phyloP scores from a whole-genome alignment of 2,329 filamentous ascomycete genomes.

The Ophiostoma pallidulum region DNA sequence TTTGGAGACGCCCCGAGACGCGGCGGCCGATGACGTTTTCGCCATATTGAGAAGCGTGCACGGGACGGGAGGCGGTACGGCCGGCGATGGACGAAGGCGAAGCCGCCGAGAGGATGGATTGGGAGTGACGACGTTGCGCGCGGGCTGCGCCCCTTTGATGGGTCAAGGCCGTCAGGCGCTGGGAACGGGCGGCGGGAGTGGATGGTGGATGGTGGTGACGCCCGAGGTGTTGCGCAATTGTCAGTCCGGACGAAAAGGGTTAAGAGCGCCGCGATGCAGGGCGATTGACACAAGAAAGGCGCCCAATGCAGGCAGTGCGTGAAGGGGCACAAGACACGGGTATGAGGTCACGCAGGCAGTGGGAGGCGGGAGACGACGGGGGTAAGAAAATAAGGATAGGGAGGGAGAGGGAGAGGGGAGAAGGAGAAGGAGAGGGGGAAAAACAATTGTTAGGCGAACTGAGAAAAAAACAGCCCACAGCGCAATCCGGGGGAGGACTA shows the following conservation, averaged over 20 bases:
- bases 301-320: background rate
- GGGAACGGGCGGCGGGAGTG: background rate
- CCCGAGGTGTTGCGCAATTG: background rate
- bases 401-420: background rate
- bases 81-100: background rate
- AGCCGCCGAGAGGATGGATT: background rate
- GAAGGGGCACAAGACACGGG: background rate
- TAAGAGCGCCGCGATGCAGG: background rate
- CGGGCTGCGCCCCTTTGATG: background rate
- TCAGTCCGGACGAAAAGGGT: background rate
- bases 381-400: background rate
- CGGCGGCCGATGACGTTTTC: slow-evolving; percentile 31
- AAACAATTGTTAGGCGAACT: background rate
- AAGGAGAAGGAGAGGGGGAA: background rate
- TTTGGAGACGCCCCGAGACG: slow-evolving; percentile 35
- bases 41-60: slow-evolving; percentile 31
- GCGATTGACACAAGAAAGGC: background rate
- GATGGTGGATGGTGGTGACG: slow-evolving; percentile 1
- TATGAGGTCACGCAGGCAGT: background rate
- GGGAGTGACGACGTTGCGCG: slow-evolving; percentile 2
- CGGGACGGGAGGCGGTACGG: background rate
- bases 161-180: too few species aligned
- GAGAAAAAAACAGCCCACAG: too few species aligned
- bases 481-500: too few species aligned
- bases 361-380: background rate